Evolutionary conservation across 2,329 filamentous ascomycete species (phyloP), one percentile per base, ranked within the genome.

Genomic region (Pseudonectria foliicola): DNA sequence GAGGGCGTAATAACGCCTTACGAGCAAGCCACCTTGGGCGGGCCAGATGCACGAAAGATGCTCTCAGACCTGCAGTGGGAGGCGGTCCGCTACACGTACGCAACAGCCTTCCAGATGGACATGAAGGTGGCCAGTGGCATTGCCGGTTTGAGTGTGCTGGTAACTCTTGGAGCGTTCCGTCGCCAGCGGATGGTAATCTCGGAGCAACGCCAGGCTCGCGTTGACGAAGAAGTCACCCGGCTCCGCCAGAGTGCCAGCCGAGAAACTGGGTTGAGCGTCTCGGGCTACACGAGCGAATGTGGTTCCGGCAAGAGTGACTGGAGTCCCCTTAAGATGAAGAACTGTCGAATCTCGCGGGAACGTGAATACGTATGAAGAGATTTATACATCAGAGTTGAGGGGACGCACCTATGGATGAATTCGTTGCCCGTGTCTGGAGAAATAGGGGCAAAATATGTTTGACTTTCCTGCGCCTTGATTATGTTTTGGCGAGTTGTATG

Each of bases 91-190:
- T 44, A 46, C 18, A 57, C 61, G 1, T 72, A 71, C 44, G 55
- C 65, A 0, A 51, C 63, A 10, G 63, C 70, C 3, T 71, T 73
- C 43, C 57, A 45, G 6, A 45, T 58, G 32, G 66, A 68, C 31
- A 73, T 75, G 70, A 55, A 57, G 29, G 57, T 68, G n/a, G 65
- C 61, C 26, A 56, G 62, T 2, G 59, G 58, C 3, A 46, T 73
- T 11, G 56, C 65, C 8, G 64, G 55, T 4, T 40, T 59, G 7
- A 67, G 59, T 3, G 42, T 69, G 11, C 12, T 73, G 3, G 44
- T 60, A 3, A 59, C 66, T 1, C 33, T 66, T 12, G 61, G 61
- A 1, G 60, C 62, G 1, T 70, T 61, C 37, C 59, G 57, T 6
- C 56, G 55, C 7, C 27, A 29, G 8, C 40, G 40, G n/a, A 33